Evolutionary conservation across 1,139 yeast genomes (phyloP), one percentile per base, ranked within the genome.

Genomic region (Kazachstania sp.): DNA sequence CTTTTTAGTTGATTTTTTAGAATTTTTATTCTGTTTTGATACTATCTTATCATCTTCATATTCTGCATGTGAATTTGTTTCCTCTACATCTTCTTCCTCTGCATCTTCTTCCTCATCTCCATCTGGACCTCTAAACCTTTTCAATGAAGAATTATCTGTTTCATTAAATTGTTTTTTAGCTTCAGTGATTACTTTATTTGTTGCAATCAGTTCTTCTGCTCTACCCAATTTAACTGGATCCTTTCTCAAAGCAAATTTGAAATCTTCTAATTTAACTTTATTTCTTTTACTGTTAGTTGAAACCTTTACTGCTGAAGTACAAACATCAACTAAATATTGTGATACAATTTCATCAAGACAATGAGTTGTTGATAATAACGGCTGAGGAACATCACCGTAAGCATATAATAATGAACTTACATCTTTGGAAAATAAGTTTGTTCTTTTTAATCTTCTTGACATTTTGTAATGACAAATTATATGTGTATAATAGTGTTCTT

Each of bases 201-300:
- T 76, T 44, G 78, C 75, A 49, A 86, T 74, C 55, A 90, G 76
- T 62, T 88, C 94, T 55, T 85, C 83, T 34, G 88, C 79, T 63
- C 97, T 77, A 12, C 95, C 94, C 43, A 87, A 73, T 61, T 88
- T 90, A 48, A 80, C 74, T 1, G 94, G 86, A 58, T 90, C 97
- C 54, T 82, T 78, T 41, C 95, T 71, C 49, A 90, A 69, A 0
- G 87, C 94, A 68, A 87, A 87, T 56, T 84, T 86, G 68, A 90
- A 80, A 63, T 90, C 97, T 51, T 87, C 95, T 46, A 88, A 82
- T 59, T 84, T 83, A 52, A 90, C 79, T 64, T 94, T 81, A 46
- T 78, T 78, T 43, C 95, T 73, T 41, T 82, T 66, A 2, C 81
- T 77, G 47, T 74, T 74, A 13, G 77, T 69, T 2, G 78, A 70